Evolutionary conservation across 495 filamentous ascomycete species (phyloP), one percentile per base, ranked within the genome.

Genomic region (Podospora pseudocomata): DNA sequence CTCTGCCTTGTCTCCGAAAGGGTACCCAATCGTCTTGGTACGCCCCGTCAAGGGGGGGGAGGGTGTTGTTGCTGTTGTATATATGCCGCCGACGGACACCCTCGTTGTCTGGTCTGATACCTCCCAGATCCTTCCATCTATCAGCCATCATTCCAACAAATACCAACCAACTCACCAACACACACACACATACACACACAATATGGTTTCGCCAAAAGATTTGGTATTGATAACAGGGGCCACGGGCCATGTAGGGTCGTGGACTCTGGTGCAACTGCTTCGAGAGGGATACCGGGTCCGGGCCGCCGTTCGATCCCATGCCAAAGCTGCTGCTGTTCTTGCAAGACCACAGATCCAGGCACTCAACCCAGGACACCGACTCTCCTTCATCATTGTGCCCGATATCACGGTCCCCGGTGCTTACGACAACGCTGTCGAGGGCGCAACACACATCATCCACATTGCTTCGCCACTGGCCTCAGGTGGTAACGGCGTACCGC

Each of bases 391-490:
- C 49, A 71, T 83, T 20, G 78, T 88, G 2, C 81, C 84, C 34
- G 83, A 86, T 68, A 79, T 86, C 57, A 65, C 79, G 1, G 73
- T 70, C 1, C 68, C 77, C 0, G 78, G 76, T 7, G 82, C 82
- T 15, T 86, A 82, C 70, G 78, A 84, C 64, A 64, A 78, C 23
- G 82, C 81, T 11, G 76, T 84, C 27, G 73, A 82, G 53, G 83
- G 75, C 44, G 82, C 80, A 0, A 80, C 77, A 27, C 81, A 81
- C 67, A 76, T 86, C 65, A 80, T 87, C 66, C 86, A 88, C 69
- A 71, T 84, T 32, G 85, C 86, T 1, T 84, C 83, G 55, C 84
- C 86, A 1, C 61, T 80, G 75, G 88, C 89, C 63, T 80, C 79
- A 68, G 84, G 82, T 61, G 79, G 18, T 7, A 55, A 82, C 72